phyloP scores from a whole-genome alignment of 2,329 filamentous ascomycete genomes.

The Graphilbum sp. region DNA sequence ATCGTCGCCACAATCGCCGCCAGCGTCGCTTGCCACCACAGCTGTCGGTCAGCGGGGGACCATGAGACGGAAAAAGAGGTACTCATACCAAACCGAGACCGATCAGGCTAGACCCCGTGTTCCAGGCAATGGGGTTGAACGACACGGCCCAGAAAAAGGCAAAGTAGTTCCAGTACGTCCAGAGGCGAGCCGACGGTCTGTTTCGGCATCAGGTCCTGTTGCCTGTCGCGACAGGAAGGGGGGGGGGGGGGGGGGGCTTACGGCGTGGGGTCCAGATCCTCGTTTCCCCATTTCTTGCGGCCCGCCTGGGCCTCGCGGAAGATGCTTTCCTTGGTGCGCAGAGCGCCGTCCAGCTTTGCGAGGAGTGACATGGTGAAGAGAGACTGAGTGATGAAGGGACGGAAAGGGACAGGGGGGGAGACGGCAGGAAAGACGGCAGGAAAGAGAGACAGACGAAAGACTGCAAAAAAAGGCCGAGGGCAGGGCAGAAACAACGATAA shows the following conservation, averaged over 20 bases:
- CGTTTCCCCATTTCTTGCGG: conserved; percentile 4
- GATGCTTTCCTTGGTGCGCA: conserved; percentile 3
- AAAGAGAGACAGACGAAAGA: too few species aligned
- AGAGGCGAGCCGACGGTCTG: conserved; percentile 1
- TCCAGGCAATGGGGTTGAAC: conserved; percentile 7
- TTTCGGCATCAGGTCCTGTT: not conserved
- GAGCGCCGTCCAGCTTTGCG: not conserved
- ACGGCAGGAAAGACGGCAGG: too few species aligned
- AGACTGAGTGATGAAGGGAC: too few species aligned
- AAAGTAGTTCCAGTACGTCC: conserved; percentile 6
- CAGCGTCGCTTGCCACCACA: conserved; percentile 7
- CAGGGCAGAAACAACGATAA: too few species aligned
- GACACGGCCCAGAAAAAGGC: conserved; percentile 7
- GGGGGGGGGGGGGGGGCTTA: too few species aligned
- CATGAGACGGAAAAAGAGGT: not conserved
- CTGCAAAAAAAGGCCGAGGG: too few species aligned
- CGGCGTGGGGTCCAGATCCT: conserved; percentile 4
- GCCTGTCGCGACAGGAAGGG: too few species aligned
- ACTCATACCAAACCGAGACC: conserved; percentile 1
- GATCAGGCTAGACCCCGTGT: conserved; percentile 4
- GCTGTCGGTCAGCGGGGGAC: not conserved
- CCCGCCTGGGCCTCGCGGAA: conserved; percentile 2
- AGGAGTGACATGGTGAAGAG: conserved; percentile 1
- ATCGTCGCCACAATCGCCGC: conserved; percentile 2
- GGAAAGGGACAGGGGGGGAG: too few species aligned